phyloP scores from a whole-genome alignment of 2,329 filamentous ascomycete genomes.

The Botrytis fabae region DNA sequence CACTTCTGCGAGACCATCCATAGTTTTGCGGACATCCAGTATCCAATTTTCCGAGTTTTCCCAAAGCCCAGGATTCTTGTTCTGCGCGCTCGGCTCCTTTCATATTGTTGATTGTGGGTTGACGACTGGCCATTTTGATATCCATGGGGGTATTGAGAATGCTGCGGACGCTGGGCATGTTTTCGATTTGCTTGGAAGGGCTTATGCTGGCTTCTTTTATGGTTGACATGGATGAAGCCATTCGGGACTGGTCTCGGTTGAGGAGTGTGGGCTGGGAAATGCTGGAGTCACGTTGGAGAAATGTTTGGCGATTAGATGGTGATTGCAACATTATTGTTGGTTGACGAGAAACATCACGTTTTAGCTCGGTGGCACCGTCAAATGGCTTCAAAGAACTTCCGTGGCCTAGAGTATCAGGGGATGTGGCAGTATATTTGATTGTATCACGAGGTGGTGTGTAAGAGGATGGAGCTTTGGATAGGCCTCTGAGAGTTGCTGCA shows the following conservation, averaged over 20 bases:
- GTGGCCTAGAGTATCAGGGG: neutral
- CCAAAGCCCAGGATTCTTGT: slow-evolving; percentile 31
- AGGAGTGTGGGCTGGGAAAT: neutral
- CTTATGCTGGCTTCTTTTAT: neutral
- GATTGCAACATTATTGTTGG: neutral
- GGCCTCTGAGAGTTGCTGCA: neutral
- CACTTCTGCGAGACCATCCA: slow-evolving; percentile 22
- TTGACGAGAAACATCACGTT: neutral
- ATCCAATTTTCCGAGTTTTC: slow-evolving; percentile 17
- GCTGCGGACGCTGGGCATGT: neutral
- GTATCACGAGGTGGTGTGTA: neutral
- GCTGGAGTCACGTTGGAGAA: neutral
- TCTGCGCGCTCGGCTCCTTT: slow-evolving; percentile 14
- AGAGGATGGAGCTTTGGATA: neutral
- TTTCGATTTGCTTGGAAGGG: neutral
- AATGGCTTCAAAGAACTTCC: neutral
- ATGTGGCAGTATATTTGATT: neutral
- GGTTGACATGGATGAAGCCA: neutral
- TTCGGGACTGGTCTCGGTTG: neutral
- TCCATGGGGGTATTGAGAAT: slow-evolving; percentile 1
- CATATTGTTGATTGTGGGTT: slow-evolving; percentile 24
- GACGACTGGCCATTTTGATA: slow-evolving; percentile 28
- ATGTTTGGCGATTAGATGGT: neutral
- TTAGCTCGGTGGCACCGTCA: neutral
- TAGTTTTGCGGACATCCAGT: slow-evolving; percentile 24